A percentile compares a stretch with the other conserved stretches of the same genome.
Evolutionary conservation across 208 protist species (phyloP).

Genomic region (Herpetomonas tarakana): DNA sequence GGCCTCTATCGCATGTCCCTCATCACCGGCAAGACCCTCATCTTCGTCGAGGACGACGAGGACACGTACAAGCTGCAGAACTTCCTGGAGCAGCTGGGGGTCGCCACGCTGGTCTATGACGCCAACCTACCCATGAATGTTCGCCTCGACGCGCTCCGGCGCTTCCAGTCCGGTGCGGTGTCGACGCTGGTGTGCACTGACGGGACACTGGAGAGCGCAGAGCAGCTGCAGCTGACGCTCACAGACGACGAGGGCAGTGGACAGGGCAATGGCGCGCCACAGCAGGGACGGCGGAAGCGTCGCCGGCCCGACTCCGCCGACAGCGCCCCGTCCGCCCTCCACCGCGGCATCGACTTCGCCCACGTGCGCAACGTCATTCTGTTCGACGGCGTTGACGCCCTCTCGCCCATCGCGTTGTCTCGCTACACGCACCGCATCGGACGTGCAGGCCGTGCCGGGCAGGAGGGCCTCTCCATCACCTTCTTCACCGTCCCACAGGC

Average conservation of each 20-base stretch:
- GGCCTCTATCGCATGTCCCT: conserved; percentile 91
- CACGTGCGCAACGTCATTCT: conserved; percentile 96
- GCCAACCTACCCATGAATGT: conserved; percentile 95
- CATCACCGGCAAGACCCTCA: conserved; percentile 94
- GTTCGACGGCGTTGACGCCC: conserved; percentile 94
- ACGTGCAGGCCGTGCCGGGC: conserved; percentile 87
- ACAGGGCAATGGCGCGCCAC: background rate
- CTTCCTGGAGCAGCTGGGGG: conserved; percentile 95
- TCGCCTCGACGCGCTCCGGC: conserved; percentile 90
- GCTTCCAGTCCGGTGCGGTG: conserved; percentile 94
- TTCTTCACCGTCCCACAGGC: conserved; percentile 80
- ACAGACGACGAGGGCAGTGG: conserved; percentile 12
- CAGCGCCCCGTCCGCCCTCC: conserved; percentile 53
- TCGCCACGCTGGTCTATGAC: conserved; percentile 94
- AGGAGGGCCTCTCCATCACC: conserved; percentile 89
- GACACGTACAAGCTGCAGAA: conserved; percentile 94
- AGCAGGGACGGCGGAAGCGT: conserved; percentile 13
- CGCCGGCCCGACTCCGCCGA: conserved; percentile 10
- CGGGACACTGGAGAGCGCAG: conserved; percentile 78
- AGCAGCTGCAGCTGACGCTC: conserved; percentile 56
- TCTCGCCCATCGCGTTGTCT: conserved; percentile 70
- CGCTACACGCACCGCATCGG: conserved; percentile 97
- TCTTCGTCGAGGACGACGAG: conserved; percentile 96
- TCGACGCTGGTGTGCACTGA: conserved; percentile 97
- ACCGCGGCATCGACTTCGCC: conserved; percentile 96